Base-by-base conservation (phyloP, 2,329 filamentous ascomycete genomes). In the Dactylellina cionopaga region DNA sequence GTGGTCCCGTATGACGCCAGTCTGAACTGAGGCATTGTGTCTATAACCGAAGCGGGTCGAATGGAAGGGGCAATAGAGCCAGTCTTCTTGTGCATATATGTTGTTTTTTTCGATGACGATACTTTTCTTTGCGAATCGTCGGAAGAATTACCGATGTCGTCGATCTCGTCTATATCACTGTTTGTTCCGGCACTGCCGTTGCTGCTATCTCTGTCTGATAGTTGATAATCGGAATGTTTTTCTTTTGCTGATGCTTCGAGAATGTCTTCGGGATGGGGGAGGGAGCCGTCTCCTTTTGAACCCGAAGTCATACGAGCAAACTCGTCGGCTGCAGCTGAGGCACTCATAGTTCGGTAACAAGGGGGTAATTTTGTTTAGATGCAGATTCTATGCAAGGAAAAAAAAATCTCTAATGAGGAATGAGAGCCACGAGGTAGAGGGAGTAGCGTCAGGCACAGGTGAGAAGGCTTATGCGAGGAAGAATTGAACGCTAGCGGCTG, bases 191-290 rank as follows among this genome's bases (percentile, higher is more conserved):
- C 68, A 52, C 68, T 74, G 63, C 75, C 70, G 69, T 59, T 60
- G 63, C 52, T 74, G 60, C 43, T 71, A 51, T 59, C 51, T 65
- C 62, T 68, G 58, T 60, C 65, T 62, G 59, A 59, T 37, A 65
- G 59, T 49, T 59, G 44, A 55, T 65, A 66, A 17, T 62, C 51
- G 56, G 62, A 43, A 29, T 68, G 63, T 62, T 68, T 74, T 64
- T 52, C 54, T 54, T 62, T 60, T 41, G 49, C 41, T 39, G 60
- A 62, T 31, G 35, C 47, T 74, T 72, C 66, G 37, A 66, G 64
- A 62, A 74, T 60, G 73, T 77, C 76, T 60, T 77, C 76, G 11
- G 76, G 76, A 72, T 77, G 76, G 63, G 68, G 74, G 59, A 62
- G 76, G 73, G 74, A 73, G 62, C 13, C 69, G 39, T 64, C 63